phyloP scores from a whole-genome alignment of 768 basidiomycete species.

The Pulveroboletus sp. region DNA sequence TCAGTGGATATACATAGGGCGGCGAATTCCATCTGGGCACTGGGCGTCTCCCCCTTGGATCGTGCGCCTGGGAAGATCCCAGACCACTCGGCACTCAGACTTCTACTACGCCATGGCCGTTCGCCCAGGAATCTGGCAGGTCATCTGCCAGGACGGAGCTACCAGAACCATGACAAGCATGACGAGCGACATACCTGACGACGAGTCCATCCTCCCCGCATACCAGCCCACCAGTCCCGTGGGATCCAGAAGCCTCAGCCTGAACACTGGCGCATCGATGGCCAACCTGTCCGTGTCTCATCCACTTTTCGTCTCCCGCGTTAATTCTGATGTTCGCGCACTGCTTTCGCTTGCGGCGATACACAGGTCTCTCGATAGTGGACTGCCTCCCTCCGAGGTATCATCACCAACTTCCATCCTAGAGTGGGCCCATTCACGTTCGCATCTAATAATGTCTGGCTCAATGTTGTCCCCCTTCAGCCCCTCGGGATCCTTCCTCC shows the following conservation, averaged over 20 bases:
- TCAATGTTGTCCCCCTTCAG: constrained; percentile 16
- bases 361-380: constrained; percentile 5
- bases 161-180: neutral
- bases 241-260: neutral
- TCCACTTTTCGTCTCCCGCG: neutral
- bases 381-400: constrained; percentile 9
- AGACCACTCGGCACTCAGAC: too few relatives aligned
- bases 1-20: too few relatives aligned
- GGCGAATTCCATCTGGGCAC: neutral
- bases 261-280: neutral
- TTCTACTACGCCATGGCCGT: constrained; percentile 8
- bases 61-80: neutral
- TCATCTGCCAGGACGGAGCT: constrained; percentile 18
- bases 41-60: too few relatives aligned
- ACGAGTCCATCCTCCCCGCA: constrained; percentile 19
- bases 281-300: constrained; percentile 3
- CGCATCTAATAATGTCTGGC: neutral
- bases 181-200: neutral
- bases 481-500: constrained; percentile 18
- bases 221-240: constrained; percentile 19
- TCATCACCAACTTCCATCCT: neutral
- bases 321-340: too few relatives aligned
- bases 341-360: too few relatives aligned
- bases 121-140: constrained; percentile 22
- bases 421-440: constrained; percentile 12